These are phyloP conservation scores for Alternaria rosae DNA, from an alignment of 2,329 filamentous ascomycete species.

Conservation along the genomic window DNA sequence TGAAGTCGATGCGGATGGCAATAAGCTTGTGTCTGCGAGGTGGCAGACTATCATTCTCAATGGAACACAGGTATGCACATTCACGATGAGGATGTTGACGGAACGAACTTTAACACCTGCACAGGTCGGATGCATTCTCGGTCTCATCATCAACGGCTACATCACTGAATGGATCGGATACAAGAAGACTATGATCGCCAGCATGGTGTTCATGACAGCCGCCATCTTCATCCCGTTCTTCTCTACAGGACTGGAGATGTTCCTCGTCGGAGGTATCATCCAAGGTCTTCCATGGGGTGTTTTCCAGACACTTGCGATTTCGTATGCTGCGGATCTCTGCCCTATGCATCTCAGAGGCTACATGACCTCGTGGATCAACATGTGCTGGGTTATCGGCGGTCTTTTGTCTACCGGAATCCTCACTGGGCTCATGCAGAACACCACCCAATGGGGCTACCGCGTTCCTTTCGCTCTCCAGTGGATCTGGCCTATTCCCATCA, in stretches of 20 bases:
- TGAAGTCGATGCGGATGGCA: constrained; percentile 41
- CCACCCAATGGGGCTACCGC: constrained; percentile 70
- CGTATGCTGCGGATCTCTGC: constrained; percentile 61
- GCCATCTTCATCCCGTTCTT: constrained; percentile 41
- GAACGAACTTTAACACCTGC: constrained; percentile 9
- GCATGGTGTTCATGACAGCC: constrained; percentile 32
- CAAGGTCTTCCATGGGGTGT: constrained; percentile 54
- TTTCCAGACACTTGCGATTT: constrained; percentile 46
- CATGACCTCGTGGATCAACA: constrained; percentile 69
- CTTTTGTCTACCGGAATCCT: constrained; percentile 74
- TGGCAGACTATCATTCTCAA: constrained; percentile 56
- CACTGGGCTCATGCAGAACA: constrained; percentile 67
- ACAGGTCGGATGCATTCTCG: constrained; percentile 51
- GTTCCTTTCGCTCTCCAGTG: constrained; percentile 73
- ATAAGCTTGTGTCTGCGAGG: constrained; percentile 47
- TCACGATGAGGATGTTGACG: not conserved
- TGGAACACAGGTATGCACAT: constrained; percentile 47
- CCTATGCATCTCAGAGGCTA: constrained; percentile 68
- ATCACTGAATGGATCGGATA: constrained; percentile 53
- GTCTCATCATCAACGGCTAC: constrained; percentile 54
- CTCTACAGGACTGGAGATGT: constrained; percentile 57
- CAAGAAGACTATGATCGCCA: constrained; percentile 37
- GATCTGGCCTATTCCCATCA: constrained; percentile 75
- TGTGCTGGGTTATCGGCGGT: constrained; percentile 73
- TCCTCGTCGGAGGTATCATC: constrained; percentile 65